Percentiles rank a stretch among this genome's conserved stretches.
Evolutionary conservation across 352 stramenopile genomes (phyloP).

Genomic region (Thalassiosira hispida): DNA sequence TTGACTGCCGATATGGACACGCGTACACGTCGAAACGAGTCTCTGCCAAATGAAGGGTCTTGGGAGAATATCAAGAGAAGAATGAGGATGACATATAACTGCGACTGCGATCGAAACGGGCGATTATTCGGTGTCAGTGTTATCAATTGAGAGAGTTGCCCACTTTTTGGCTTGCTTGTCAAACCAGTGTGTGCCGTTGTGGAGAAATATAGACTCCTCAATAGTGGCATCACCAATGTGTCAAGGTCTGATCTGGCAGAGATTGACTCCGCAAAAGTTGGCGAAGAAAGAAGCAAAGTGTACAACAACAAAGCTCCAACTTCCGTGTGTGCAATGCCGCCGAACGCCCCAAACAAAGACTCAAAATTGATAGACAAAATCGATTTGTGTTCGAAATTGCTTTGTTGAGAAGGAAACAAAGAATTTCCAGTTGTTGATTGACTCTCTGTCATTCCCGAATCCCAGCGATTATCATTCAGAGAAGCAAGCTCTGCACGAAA

Average conservation of each 20-base stretch:
- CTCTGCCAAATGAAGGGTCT: constrained; percentile 78
- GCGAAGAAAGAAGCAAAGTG: constrained; percentile 72
- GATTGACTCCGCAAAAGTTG: constrained; percentile 71
- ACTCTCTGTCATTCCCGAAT: constrained; percentile 6
- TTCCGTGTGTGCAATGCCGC: constrained; percentile 74
- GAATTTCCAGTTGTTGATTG: constrained; percentile 12
- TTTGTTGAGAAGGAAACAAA: constrained; percentile 37
- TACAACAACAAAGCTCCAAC: constrained; percentile 74
- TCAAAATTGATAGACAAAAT: constrained; percentile 79
- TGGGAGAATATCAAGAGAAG: constrained; percentile 83
- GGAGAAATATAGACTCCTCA: constrained; percentile 80
- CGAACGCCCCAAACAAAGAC: constrained; percentile 73
- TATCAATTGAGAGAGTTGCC: constrained; percentile 27
- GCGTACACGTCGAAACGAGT: constrained; percentile 72
- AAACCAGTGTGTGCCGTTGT: constrained; percentile 32
- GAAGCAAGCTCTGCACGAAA: constrained; percentile 65
- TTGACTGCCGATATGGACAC: constrained; percentile 47
- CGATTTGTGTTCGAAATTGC: constrained; percentile 3
- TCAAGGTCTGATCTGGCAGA: constrained; percentile 73
- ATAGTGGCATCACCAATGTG: constrained; percentile 73
- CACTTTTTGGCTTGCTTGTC: constrained; percentile 19
- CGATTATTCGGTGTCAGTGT: constrained; percentile 27
- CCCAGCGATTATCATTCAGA: constrained; percentile 80
- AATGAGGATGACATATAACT: constrained; percentile 84
- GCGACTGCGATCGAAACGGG: constrained; percentile 79